phyloP scores from a whole-genome alignment of 352 stramenopile species.

The Phytopythium ostracodes region DNA sequence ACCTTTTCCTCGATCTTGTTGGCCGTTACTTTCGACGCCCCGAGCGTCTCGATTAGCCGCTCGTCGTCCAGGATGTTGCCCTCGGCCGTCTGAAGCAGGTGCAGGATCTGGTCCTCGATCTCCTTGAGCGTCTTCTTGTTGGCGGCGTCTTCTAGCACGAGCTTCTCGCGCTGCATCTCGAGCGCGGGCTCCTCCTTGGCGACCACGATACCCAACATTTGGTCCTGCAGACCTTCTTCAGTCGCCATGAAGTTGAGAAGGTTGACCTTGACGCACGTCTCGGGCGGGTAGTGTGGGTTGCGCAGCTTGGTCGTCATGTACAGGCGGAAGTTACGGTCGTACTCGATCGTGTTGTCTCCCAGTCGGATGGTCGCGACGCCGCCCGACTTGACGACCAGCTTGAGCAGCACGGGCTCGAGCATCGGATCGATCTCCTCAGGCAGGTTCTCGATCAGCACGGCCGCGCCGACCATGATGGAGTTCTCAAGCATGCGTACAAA shows the following conservation, averaged over 20 bases:
- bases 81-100: slow-evolving; percentile 89
- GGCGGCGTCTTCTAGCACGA: slow-evolving; percentile 93
- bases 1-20: slow-evolving; percentile 95
- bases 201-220: slow-evolving; percentile 96
- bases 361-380: slow-evolving; percentile 89
- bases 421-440: slow-evolving; percentile 93
- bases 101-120: slow-evolving; percentile 96
- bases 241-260: slow-evolving; percentile 97
- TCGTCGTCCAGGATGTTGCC: slow-evolving; percentile 97
- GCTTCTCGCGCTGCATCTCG: slow-evolving; percentile 89
- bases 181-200: slow-evolving; percentile 91
- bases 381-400: slow-evolving; percentile 90
- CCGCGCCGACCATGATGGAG: slow-evolving; percentile 91
- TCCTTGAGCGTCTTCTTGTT: slow-evolving; percentile 95
- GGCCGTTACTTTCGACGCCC: slow-evolving; percentile 90
- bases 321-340: slow-evolving; percentile 90
- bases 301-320: slow-evolving; percentile 95
- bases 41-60: slow-evolving; percentile 92
- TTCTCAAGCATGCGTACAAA: slow-evolving; percentile 96
- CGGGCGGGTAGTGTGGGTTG: slow-evolving; percentile 93
- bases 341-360: slow-evolving; percentile 93
- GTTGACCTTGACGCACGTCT: slow-evolving; percentile 96
- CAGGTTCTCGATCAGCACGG: slow-evolving; percentile 93
- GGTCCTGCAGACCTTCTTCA: slow-evolving; percentile 92
- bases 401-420: slow-evolving; percentile 91